Evolutionary conservation across 306 rosid genomes (phyloP).

Genomic region (Ormosia emarginata): DNA sequence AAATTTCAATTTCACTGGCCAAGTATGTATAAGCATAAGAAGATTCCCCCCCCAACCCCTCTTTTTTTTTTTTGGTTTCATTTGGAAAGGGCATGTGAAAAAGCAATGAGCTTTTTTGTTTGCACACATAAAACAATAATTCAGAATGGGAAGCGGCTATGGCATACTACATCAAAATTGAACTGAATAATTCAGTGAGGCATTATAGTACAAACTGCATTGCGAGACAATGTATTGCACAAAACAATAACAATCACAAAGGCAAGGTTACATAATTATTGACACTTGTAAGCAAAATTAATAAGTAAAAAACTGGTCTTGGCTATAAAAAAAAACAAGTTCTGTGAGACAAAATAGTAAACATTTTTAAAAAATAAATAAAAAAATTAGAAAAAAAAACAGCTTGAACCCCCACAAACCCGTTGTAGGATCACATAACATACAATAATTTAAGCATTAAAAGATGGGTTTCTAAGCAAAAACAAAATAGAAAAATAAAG

Average conservation of each 20-base stretch:
- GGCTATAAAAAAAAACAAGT: not conserved
- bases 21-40: not conserved
- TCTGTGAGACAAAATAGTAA: not conserved
- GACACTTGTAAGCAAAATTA: not conserved
- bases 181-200: not conserved
- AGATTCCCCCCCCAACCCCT: not conserved
- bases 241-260: not conserved
- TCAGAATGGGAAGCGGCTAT: not conserved
- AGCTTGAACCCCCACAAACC: not conserved
- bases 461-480: not conserved
- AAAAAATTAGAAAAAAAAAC: not conserved
- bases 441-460: not conserved
- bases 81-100: not conserved
- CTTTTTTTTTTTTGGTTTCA: not conserved
- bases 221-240: not conserved
- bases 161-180: not conserved
- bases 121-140: not conserved
- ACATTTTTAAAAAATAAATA: not conserved
- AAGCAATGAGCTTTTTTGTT: not conserved
- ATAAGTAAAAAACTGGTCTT: not conserved
- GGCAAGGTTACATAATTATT: not conserved
- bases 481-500: not conserved
- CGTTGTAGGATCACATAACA: not conserved
- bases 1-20: not conserved
- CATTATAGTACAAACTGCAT: not conserved